Conservation (phyloP, 2,329 filamentous ascomycete genomes). For the Beauveria sp. region DNA sequence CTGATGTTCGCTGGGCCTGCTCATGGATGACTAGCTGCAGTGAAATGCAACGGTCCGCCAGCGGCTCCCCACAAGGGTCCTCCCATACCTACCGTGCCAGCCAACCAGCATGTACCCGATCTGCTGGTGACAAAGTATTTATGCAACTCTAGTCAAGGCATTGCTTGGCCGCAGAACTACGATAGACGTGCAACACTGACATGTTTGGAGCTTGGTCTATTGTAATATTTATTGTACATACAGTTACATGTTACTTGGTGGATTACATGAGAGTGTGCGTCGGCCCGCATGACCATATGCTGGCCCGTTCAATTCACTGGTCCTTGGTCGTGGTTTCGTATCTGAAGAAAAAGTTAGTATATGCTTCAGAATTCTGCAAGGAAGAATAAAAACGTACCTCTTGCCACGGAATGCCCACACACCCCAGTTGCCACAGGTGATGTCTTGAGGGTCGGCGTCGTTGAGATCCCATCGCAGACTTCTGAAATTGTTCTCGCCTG, state of each 20-base stretch:
- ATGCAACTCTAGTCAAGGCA: not conserved
- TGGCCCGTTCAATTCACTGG: conserved; percentile 11
- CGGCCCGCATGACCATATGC: not conserved
- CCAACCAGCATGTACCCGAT: too few species aligned
- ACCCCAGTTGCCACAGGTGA: conserved; percentile 95
- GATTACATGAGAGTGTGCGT: not conserved
- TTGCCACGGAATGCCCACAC: conserved; percentile 97
- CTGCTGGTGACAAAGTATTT: not conserved
- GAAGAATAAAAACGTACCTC: conserved; percentile 51
- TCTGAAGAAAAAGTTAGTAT: conserved; percentile 32
- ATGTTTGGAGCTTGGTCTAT: conserved; percentile 5
- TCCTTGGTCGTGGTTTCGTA: conserved; percentile 58
- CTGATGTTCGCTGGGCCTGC: not conserved
- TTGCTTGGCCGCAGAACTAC: not conserved
- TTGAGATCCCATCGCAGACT: conserved; percentile 96
- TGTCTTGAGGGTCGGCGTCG: conserved; percentile 86
- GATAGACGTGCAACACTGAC: not conserved
- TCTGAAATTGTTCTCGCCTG: conserved; percentile 88
- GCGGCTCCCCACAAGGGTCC: not conserved
- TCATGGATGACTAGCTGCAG: not conserved
- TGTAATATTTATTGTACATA: conserved; percentile 10
- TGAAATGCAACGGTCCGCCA: not conserved
- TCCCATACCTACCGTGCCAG: not conserved
- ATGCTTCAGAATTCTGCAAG: not conserved
- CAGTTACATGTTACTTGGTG: conserved; percentile 9